Evolutionary conservation across 169 alveolate genomes (phyloP), one percentile per base, ranked within the genome.

Genomic region (Cyclospora cayetanensis): DNA sequence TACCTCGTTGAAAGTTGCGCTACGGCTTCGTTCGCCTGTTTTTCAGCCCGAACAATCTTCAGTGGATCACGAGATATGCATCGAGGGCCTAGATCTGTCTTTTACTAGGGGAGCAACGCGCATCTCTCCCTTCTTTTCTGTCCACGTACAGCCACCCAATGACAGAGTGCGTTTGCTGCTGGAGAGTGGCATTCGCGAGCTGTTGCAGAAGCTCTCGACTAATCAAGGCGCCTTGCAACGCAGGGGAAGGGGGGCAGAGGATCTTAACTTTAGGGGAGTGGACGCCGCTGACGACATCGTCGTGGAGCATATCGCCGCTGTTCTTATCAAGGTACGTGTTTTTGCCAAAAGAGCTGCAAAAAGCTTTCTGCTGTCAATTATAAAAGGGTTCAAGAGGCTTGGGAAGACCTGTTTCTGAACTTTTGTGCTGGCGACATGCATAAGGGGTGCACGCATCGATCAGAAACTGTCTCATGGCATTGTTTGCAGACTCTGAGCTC

Each of bases 51-150:
- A 77, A 18, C 50, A 55, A 4, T 77, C 88, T 11, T 25, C 88
- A 12, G 35, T 77, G 18, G 88, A 77, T 34, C 42, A 77, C 72
- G 88, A 77, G 72, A 77, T 77, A 2, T 77, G 72, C n/a, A 77
- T 77, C 11, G 88, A 77, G 50, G 88, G 88, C 50, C 70, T 77
- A 34, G 88, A 77, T 37, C 20, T 77, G 15, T 77, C 88, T 77
- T 77, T 77, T 35, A 39, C 66, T 2, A 25, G 42, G 20, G 70
- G 70, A 43, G 11, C 37, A 1, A 77, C 42, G 15, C 70, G 66
- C 25, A 22, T 77, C 20, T 77, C 88, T 9, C 70, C 70, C 22
- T 77, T 46, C 50, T 77, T 77, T 31, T 77, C 88, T 0, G 88
- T 77, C 5, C 66, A 77, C n/a, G 43, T 77, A 29, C 70, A 42